These are phyloP conservation scores for Ogataea ramenticola DNA, from an alignment of 805 yeast genomes.

Conservation along the genomic window DNA sequence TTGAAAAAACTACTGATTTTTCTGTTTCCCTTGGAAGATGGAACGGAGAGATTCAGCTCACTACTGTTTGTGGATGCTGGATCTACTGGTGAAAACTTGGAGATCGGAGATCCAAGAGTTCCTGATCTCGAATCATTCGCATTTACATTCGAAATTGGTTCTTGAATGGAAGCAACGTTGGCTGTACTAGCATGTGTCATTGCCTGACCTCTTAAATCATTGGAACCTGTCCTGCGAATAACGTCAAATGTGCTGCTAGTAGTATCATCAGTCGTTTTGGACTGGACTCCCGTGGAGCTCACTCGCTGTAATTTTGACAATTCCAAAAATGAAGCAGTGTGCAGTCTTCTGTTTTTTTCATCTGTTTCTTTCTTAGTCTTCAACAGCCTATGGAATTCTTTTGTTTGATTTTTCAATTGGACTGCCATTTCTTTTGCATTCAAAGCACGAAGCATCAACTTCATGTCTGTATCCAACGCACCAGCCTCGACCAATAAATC, in stretches of 20 bases:
- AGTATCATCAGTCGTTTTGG: neutral
- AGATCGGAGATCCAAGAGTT: neutral
- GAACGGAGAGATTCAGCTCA: neutral
- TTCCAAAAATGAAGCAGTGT: neutral
- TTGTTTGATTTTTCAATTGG: constrained; percentile 26
- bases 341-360: neutral
- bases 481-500: constrained; percentile 58
- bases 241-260: neutral
- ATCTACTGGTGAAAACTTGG: neutral
- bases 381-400: constrained; percentile 8
- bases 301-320: neutral
- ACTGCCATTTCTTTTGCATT: constrained; percentile 47
- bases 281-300: neutral
- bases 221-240: neutral
- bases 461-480: constrained; percentile 55
- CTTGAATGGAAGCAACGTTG: neutral
- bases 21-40: neutral
- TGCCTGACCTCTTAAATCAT: neutral
- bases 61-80: neutral
- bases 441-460: constrained; percentile 49
- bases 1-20: neutral
- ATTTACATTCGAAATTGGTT: neutral
- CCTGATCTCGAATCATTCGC: neutral
- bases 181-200: neutral
- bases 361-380: neutral